phyloP scores from a whole-genome alignment of 345 rosid species.

The Lagerstroemia speciosa region DNA sequence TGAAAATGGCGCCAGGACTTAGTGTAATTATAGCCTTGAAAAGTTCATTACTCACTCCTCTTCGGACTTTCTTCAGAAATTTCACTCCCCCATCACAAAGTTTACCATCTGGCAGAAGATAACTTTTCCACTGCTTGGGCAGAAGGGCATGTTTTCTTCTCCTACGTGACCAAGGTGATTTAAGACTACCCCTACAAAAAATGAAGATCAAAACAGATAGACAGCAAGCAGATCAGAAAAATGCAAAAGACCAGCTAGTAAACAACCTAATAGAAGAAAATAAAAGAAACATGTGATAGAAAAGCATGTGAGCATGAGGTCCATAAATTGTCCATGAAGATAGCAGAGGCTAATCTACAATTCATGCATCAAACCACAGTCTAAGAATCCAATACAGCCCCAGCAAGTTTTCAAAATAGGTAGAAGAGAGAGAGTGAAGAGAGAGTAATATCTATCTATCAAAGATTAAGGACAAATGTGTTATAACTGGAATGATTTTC shows the following conservation, averaged over 20 bases:
- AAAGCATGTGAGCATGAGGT: not conserved
- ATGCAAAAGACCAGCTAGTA: not conserved
- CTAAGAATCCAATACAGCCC: not conserved
- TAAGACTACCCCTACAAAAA: conserved; percentile 51
- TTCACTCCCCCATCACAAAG: conserved; percentile 72
- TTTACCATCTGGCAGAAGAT: conserved; percentile 65
- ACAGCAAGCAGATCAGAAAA: conserved; percentile 7
- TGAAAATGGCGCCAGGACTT: not conserved
- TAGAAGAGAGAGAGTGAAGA: not conserved
- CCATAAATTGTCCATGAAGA: not conserved
- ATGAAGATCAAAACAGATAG: conserved; percentile 10
- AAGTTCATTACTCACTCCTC: conserved; percentile 59
- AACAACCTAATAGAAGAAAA: not conserved
- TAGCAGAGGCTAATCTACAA: not conserved
- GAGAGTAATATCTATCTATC: not conserved
- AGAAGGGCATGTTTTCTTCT: conserved; percentile 81
- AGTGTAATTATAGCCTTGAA: not conserved
- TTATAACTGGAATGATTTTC: not conserved
- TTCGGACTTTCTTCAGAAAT: conserved; percentile 83
- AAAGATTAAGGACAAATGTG: not conserved
- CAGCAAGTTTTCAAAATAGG: not conserved
- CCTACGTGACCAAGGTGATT: conserved; percentile 87
- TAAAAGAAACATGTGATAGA: not conserved
- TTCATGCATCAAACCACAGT: not conserved
- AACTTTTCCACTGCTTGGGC: conserved; percentile 65